Percentiles rank a stretch among this genome's conserved stretches.
These are phyloP conservation scores for Penicillium canescens DNA, from an alignment of 495 filamentous ascomycete genomes.

Conservation along the genomic window DNA sequence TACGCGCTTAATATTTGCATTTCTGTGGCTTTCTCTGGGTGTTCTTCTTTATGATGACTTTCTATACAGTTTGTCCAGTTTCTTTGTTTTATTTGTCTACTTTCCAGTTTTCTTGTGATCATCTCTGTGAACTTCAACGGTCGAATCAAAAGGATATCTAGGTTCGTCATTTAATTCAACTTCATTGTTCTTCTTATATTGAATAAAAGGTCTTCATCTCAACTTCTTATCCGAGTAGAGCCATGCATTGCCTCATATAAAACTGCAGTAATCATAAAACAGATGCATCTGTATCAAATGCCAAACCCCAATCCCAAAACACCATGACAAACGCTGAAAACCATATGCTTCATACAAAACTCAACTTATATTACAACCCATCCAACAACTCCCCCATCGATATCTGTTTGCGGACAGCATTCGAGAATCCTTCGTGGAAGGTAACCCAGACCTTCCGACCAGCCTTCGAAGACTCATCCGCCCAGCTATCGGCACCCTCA, in stretches of 20 bases:
- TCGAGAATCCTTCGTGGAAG: conserved; percentile 94
- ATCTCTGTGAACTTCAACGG: too few relatives aligned
- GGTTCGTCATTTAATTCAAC: too few relatives aligned
- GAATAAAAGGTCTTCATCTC: too few relatives aligned
- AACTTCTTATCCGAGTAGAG: too few relatives aligned
- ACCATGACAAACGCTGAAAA: conserved; percentile 8
- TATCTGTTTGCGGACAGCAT: conserved; percentile 92
- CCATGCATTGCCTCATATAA: background rate
- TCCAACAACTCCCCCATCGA: conserved; percentile 79
- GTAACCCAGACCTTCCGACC: conserved; percentile 83
- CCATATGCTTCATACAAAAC: background rate
- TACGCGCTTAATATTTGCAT: conserved; percentile 1
- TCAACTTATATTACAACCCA: conserved; percentile 27
- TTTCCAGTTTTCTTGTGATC: too few relatives aligned
- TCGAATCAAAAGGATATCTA: too few relatives aligned
- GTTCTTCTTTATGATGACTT: background rate
- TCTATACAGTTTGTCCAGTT: too few relatives aligned
- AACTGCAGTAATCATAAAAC: background rate
- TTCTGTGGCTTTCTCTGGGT: background rate
- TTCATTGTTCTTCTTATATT: too few relatives aligned
- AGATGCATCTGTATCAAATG: background rate
- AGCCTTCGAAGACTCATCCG: conserved; percentile 35
- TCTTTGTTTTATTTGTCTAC: too few relatives aligned
- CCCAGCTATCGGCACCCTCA: conserved; percentile 17
- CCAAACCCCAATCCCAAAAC: background rate